Conservation (phyloP, 441 rosid species). For the Croton setiger region DNA sequence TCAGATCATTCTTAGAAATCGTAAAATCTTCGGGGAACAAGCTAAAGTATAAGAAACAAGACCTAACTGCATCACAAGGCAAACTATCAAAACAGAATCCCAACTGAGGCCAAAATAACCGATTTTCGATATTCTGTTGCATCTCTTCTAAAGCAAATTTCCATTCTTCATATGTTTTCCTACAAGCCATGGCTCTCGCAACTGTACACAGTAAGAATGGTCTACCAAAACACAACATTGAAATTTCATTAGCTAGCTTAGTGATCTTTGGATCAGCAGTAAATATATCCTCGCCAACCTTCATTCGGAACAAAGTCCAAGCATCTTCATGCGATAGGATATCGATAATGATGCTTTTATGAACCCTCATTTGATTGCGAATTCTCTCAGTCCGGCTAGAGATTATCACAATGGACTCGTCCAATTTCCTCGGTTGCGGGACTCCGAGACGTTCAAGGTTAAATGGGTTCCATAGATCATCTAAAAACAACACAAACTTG, state of each 20-base stretch:
- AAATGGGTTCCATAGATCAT: slow-evolving; percentile 25
- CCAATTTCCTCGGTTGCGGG: slow-evolving; percentile 10
- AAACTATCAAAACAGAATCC: slow-evolving; percentile 28
- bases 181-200: slow-evolving; percentile 31
- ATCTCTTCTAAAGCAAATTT: slow-evolving; percentile 8
- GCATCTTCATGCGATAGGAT: too few species aligned
- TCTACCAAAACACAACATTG: slow-evolving; percentile 12
- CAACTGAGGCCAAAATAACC: too few species aligned
- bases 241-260: not conserved
- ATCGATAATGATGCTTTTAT: too few species aligned
- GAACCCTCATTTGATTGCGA: too few species aligned
- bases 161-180: slow-evolving; percentile 29
- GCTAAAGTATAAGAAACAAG: slow-evolving; percentile 14
- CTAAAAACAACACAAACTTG: slow-evolving; percentile 21
- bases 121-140: too few species aligned
- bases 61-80: not conserved
- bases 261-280: not conserved
- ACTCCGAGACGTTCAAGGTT: slow-evolving; percentile 23
- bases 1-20: not conserved
- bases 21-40: slow-evolving; percentile 14
- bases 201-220: slow-evolving; percentile 29
- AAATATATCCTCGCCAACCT: slow-evolving; percentile 6
- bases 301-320: not conserved
- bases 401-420: slow-evolving; percentile 20
- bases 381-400: slow-evolving; percentile 26